Evolutionary conservation across 2,329 filamentous ascomycete species (phyloP).

Genomic region (Neofusicoccum parvum): DNA sequence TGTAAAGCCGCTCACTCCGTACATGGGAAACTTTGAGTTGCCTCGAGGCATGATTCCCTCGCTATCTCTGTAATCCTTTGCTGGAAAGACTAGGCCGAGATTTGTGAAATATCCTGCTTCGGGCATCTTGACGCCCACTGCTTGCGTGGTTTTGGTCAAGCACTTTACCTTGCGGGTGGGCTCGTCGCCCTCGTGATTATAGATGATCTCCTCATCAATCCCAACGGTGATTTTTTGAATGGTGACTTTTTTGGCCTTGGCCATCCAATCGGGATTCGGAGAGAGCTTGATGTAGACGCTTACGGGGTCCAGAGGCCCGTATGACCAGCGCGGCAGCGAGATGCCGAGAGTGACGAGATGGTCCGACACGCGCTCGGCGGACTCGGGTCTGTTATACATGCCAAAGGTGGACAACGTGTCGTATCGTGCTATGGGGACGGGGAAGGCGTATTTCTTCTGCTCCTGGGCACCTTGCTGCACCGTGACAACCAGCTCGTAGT

Average conservation of each 20-base stretch:
- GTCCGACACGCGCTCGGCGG: slow-evolving; percentile 81
- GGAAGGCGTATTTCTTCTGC: slow-evolving; percentile 88
- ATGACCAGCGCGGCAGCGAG: slow-evolving; percentile 92
- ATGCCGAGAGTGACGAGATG: slow-evolving; percentile 91
- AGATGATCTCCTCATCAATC: slow-evolving; percentile 98
- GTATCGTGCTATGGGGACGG: slow-evolving; percentile 88
- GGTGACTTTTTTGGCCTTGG: slow-evolving; percentile 86
- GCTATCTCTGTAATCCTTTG: slow-evolving; percentile 81
- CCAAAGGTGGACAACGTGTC: slow-evolving; percentile 97
- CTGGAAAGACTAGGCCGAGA: slow-evolving; percentile 85
- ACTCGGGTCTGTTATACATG: slow-evolving; percentile 98
- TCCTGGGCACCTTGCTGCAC: slow-evolving; percentile 87
- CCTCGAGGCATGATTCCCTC: slow-evolving; percentile 86
- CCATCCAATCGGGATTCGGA: slow-evolving; percentile 88
- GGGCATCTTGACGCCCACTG: slow-evolving; percentile 80
- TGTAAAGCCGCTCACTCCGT: slow-evolving; percentile 87
- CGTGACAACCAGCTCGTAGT: slow-evolving; percentile 93
- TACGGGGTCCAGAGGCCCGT: slow-evolving; percentile 91
- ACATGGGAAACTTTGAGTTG: slow-evolving; percentile 85
- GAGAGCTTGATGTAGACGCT: slow-evolving; percentile 93
- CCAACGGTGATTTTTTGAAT: slow-evolving; percentile 92
- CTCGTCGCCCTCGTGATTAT: slow-evolving; percentile 95
- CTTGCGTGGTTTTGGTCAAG: slow-evolving; percentile 79
- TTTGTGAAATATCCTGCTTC: slow-evolving; percentile 93
- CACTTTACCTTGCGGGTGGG: slow-evolving; percentile 87